phyloP scores from a whole-genome alignment of 805 yeast species.

The Huiozyma naganishii region DNA sequence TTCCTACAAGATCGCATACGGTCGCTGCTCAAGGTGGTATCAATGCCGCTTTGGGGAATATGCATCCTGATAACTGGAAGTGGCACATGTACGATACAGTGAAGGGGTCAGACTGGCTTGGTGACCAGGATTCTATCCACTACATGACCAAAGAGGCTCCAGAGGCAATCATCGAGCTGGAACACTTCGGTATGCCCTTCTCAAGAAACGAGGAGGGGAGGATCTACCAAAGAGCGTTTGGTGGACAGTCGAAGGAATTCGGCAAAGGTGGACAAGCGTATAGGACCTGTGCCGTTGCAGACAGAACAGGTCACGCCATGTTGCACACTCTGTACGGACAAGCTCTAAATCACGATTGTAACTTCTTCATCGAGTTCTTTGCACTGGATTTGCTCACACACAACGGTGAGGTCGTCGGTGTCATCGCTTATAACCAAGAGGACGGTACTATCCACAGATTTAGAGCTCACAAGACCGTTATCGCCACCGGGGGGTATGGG shows the following conservation, averaged over 20 bases:
- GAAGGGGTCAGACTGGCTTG: constrained; percentile 98
- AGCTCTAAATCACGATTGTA: constrained; percentile 92
- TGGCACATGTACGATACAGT: constrained; percentile 99
- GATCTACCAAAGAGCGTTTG: constrained; percentile 97
- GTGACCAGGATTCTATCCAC: constrained; percentile 98
- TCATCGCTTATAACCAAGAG: constrained; percentile 94
- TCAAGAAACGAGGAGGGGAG: constrained; percentile 94
- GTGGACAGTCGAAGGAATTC: constrained; percentile 90
- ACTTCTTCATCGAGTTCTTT: constrained; percentile 94
- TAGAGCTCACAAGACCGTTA: constrained; percentile 90
- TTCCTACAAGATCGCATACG: constrained; percentile 97
- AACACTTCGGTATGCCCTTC: constrained; percentile 97
- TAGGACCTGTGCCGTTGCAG: constrained; percentile 99
- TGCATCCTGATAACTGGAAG: constrained; percentile 98
- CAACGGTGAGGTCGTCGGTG: constrained; percentile 94
- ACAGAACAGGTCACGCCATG: constrained; percentile 96
- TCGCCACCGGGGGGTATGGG: constrained; percentile 99
- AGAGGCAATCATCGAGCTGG: constrained; percentile 86
- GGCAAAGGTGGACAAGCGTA: constrained; percentile 99
- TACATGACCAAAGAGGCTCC: constrained; percentile 99
- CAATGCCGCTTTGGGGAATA: constrained; percentile 96
- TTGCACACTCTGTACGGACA: constrained; percentile 94
- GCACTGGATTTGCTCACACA: constrained; percentile 92
- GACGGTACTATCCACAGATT: constrained; percentile 98
- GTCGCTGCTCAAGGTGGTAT: constrained; percentile 99